Evolutionary conservation across 768 basidiomycete species (phyloP), one percentile per base, ranked within the genome.

Genomic region (Saitozyma sp.): DNA sequence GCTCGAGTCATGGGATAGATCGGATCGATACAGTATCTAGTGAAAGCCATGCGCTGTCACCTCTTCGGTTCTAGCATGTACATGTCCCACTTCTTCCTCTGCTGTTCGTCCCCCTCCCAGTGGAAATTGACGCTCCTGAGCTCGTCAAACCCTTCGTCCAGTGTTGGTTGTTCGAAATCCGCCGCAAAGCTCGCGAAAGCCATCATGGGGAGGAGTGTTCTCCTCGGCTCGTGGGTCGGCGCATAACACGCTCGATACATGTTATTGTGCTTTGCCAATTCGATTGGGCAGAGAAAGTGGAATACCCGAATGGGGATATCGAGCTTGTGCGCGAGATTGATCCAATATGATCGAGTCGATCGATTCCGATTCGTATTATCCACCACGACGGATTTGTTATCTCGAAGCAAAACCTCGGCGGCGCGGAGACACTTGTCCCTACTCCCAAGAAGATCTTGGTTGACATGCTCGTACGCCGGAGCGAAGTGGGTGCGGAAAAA

Each of bases 211-310:
- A 79, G 56, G 10, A 78, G 67, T 11, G 67, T 56, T 40, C 75
- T 54, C 39, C 51, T 45, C 20, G 56, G 49, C 51, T 77, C 67
- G 20, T 64, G 63, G 20, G 55, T 50, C 1, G 74, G 64, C 10
- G 70, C 78, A 55, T 80, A 65, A 51, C 70, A 90, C 43, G 91
- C 86, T 39, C 94, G 86, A 74, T 95, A 96, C 8, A 93, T 79
- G 71, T 94, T 94, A 77, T 97, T 96, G 78, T 97, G 95, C 88
- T 87, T 90, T 2, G 91, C 91, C 8, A 95, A 83, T 51, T 92
- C 89, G n/a, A 86, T 69, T 9, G 88, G 85, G 50, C 87, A 89
- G 9, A 85, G 82, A 69, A 96, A 95, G 37, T 84, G 66, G 75
- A 94, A 85, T 73, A 90, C 51, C 89, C 92, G 84, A 3, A 85